Percentiles rank a stretch among this genome's conserved stretches.
Conservation (phyloP, 257 asterid genomes). For the Lithospermum erythrorhizon region DNA sequence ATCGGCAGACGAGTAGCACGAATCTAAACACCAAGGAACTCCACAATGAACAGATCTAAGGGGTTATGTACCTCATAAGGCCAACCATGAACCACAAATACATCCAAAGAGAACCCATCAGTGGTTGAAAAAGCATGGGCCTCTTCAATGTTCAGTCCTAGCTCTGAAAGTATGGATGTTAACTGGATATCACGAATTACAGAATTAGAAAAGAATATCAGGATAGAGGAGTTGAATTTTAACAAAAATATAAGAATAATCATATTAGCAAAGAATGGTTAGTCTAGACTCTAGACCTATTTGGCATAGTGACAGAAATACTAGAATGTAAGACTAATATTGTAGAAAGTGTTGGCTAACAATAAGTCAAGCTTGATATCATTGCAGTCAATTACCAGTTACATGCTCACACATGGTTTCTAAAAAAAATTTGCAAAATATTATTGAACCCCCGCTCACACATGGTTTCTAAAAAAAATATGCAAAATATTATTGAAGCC, state of each 20-base stretch:
- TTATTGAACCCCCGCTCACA: too few relatives aligned
- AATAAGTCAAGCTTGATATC: too few relatives aligned
- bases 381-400: too few relatives aligned
- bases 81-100: constrained; percentile 82
- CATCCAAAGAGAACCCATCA: constrained; percentile 89
- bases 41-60: neutral
- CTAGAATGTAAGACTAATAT: neutral
- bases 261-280: neutral
- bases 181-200: constrained; percentile 36
- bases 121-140: constrained; percentile 92
- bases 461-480: too few relatives aligned
- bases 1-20: neutral
- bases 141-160: constrained; percentile 94
- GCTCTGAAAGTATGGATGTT: constrained; percentile 70
- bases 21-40: neutral
- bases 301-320: too few relatives aligned
- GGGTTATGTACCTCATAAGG: constrained; percentile 41
- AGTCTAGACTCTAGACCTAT: too few relatives aligned
- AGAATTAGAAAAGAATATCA: neutral
- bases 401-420: too few relatives aligned
- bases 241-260: neutral
- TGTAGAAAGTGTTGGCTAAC: neutral
- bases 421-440: too few relatives aligned
- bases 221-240: neutral
- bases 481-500: too few relatives aligned